Evolutionary conservation across 2,329 filamentous ascomycete genomes (phyloP), one percentile per base, ranked within the genome.

Genomic region (Mariannaea sp.): DNA sequence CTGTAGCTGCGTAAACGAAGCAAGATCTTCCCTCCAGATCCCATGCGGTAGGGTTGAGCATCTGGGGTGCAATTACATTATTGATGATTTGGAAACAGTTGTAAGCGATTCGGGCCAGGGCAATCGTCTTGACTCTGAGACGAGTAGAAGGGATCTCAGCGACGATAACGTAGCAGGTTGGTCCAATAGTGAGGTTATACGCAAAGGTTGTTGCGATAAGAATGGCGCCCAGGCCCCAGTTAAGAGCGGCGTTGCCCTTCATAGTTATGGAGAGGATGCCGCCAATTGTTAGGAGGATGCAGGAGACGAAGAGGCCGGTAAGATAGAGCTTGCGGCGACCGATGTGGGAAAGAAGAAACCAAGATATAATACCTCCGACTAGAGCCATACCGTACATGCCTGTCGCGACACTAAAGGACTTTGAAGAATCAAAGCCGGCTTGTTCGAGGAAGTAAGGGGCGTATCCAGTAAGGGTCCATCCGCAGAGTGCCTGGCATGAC

Each of bases 91-190:
- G 27, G 17, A 45, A 32, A 6, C 53, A 24, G 27, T 59, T 57
- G 24, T 57, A 57, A 4, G 33, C 32, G 8, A 52, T 86, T 47
- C 90, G 84, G 4, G 88, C 89, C 0, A 93, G 80, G 0, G 91
- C 89, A 10, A 93, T 86, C 0, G 90, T 93, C 75, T 94, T 94
- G 76, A 92, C 90, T 65, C 90, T 86, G 16, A 94, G 79, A 4
- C 90, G 80, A 7, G 87, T 82, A 0, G 89, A 89, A 0, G 88
- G 89, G 8, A 94, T 75, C 68, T 94, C 90, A 1, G 88, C 82
- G 6, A 93, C 89, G 17, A 93, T 80, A 0, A 88, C 91, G 73
- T 92, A 93, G 72, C 87, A 89, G 6, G 93, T 89, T 0, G 89
- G 92, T 19, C 90, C 90, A 45, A 94, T 89, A 0, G 88, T 87